Conservation (phyloP, 129 eudicot genomes). For the Ambrosia trifida region DNA sequence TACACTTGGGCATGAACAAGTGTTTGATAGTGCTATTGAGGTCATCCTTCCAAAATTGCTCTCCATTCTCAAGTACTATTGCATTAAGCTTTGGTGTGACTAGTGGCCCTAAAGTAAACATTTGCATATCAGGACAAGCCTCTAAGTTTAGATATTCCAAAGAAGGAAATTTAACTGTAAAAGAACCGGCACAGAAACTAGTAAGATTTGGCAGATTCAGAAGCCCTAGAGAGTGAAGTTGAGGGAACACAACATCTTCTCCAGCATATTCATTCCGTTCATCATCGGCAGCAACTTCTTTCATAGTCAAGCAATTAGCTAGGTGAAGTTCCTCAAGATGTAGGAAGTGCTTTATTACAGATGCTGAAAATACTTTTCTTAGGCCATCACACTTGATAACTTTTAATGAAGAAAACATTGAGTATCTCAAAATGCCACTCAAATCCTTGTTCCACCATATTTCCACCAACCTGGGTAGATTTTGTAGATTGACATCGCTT, state of each 20-base stretch:
- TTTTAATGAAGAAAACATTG: slow-evolving; percentile 18
- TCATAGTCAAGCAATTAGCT: slow-evolving; percentile 12
- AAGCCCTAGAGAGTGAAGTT: slow-evolving; percentile 23
- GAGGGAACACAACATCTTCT: slow-evolving; percentile 27
- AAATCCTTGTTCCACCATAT: slow-evolving; percentile 28
- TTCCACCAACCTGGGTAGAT: slow-evolving; percentile 23
- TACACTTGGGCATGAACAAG: slow-evolving; percentile 18
- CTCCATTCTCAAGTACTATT: slow-evolving; percentile 17
- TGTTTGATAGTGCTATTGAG: slow-evolving; percentile 32
- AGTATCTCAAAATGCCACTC: slow-evolving; percentile 3
- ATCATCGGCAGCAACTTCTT: slow-evolving; percentile 24
- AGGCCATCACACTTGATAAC: slow-evolving; percentile 18
- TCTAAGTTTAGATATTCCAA: slow-evolving; percentile 30
- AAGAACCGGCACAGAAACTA: slow-evolving; percentile 22
- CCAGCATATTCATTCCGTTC: slow-evolving; percentile 1
- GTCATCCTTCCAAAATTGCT: slow-evolving; percentile 21
- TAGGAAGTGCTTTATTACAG: slow-evolving; percentile 12
- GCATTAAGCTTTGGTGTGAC: slow-evolving; percentile 29
- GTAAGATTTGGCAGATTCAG: slow-evolving; percentile 16
- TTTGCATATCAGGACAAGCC: slow-evolving; percentile 30
- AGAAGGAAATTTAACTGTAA: slow-evolving; percentile 23
- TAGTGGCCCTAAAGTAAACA: slow-evolving; percentile 15
- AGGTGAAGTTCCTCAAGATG: slow-evolving; percentile 23
- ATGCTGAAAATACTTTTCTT: slow-evolving; percentile 10
- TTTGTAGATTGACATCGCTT: slow-evolving; percentile 11